Base-by-base conservation (phyloP, 192 early-diverging fungal species). In the Backusella parvicylindrica region DNA sequence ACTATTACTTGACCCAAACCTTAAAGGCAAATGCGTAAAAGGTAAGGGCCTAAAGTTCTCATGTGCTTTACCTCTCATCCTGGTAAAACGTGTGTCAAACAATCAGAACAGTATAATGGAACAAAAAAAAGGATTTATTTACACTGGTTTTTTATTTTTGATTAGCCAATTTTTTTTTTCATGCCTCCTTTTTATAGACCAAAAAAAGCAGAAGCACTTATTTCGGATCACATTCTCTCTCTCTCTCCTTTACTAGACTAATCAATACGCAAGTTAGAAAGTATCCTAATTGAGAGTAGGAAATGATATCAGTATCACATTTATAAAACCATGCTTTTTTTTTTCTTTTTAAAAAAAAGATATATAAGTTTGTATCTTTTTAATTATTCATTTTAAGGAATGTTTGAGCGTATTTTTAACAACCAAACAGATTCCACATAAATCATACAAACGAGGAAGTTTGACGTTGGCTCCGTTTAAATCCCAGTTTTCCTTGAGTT, bases 371-470 rank as follows among this genome's bases (percentile, higher is more conserved):
- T 60, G 23, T n/a, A 16, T 12, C 13, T 41, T 41, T 41, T 41
- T 13, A 11, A 26, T 12, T 28, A 60, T 13, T 60, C 21, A 28
- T 60, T 60, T 60, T 60, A 28, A 60, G 53, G 9, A 60, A 47
- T 60, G 53, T 60, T 60, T 60, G 53, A 60, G 53, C 26, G 23
- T 60, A 60, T 60, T 60, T 60, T 60, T 60, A 60, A 60, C 53
- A 2, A 28, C 53, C 53, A 56, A 56, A 56, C 53, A 23, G 53
- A 56, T 21, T 56, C 43, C 16, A 18, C 16, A 6, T 47, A 47
- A 16, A 47, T 47, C 43, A n/a, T 47, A 47, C 43, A 47, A 7
- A 47, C 43, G 43, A 47, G 43, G 18, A 47, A 21, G 43, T 47
- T 6, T n/a, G 1, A 47, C n/a, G 43, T 18, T 47, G 43, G n/a